Evolutionary conservation across 805 yeast genomes (phyloP), one percentile per base, ranked within the genome.

Genomic region (Maudiozyma serrabonitensis): DNA sequence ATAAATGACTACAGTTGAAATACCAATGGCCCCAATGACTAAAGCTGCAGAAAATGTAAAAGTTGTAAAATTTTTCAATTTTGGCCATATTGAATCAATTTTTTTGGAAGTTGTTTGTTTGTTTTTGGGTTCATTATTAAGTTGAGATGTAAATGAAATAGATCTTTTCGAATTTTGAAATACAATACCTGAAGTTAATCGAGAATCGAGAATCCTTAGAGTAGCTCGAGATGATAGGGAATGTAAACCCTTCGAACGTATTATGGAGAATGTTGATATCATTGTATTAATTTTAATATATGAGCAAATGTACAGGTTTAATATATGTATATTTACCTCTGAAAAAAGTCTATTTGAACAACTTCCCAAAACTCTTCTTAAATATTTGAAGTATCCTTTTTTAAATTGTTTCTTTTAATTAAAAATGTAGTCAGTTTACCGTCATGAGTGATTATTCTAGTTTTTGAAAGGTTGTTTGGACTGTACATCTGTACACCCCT

Each of bases 1-100:
- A 64, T 87, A 90, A 8, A 87, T 72, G 19, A 89, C 79, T 50
- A 82, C 65, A 43, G 81, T 75, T 0, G 91, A 80, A 8, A 85
- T 70, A 15, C 85, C 88, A 2, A 80, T 62, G 2, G 89, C 89
- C 3, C 84, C 87, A 9, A 83, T 56, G 0, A 86, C 87, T 31
- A 85, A 60, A 2, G 77, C 63, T 0, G 87, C 74, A 3, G 89
- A 80, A 8, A 77, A 63, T 6, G 83, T 70, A 53, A 84, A 83
- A 6, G 85, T 79, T 18, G 82, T 69, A 13, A 81, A 81, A 42
- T 82, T 69, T 47, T 75, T 74, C 16, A 82, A 59, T 37, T 71
- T 70, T 26, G 71, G 69, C 66, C 77, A 76, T 43, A 51, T 35
- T 71, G 66, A 59, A 15, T 37, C 13, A 8, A 26, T 2, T 42